Evolutionary conservation across 441 rosid species (phyloP), one percentile per base, ranked within the genome.

Genomic region (Pelargonium myrrhifolium): DNA sequence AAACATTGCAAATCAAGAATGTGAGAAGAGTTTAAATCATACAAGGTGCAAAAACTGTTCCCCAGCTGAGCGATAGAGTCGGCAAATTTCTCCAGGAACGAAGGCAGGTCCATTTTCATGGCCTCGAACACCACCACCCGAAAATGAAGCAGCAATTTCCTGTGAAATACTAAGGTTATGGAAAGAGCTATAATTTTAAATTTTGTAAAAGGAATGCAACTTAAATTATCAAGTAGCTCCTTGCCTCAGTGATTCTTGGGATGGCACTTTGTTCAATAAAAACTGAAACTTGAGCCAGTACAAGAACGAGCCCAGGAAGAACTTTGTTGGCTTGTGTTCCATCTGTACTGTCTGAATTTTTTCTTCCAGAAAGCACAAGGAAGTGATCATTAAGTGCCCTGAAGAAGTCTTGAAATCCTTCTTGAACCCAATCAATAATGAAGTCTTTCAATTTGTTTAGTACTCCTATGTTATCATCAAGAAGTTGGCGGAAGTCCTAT

Each of bases 401-500:
- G 70, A 95, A 92, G 81, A 95, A 95, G 71, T 82, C 84, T 74
- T 95, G 95, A 82, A 92, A 95, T 69, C 98, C 99, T 80, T 86
- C 94, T 87, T 86, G 97, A 75, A 92, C 86, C 89, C 89, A 90
- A 75, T 81, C 89, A 71, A 81, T 69, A 72, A 89, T 78, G 40
- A 75, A 77, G 65, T 84, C 90, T 53, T 86, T 90, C 77, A 89
- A 76, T 77, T 89, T 80, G 63, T 83, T 73, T 68, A 92, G 76
- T 66, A 89, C 77, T 72, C 67, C 92, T 65, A 81, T 74, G 73
- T 81, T 78, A 65, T 86, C 95, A 69, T 84, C 92, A 77, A 90
- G 85, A 80, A 95, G 90, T 73, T 79, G 86, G 67, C 81, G 90
- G 75, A 90, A 86, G 72, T 83, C 89, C 98, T 95, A 84, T 55